Conservation (phyloP, 176 grass and related monocot species). For the Oryza punctata region DNA sequence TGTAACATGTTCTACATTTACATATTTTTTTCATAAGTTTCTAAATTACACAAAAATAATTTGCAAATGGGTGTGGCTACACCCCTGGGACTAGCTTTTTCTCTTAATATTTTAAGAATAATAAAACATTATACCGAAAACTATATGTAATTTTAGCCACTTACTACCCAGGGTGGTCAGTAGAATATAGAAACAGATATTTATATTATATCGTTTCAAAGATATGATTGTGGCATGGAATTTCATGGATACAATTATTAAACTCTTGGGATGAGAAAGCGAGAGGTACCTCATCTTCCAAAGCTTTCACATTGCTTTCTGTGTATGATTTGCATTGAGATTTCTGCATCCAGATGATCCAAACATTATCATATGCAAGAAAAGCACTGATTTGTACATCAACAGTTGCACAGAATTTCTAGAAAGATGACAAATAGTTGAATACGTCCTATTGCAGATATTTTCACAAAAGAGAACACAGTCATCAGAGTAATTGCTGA, state of each 20-base stretch:
- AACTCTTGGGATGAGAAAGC: neutral
- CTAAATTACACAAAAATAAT: neutral
- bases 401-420: constrained; percentile 6
- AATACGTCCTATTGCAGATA: neutral
- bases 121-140: constrained; percentile 15
- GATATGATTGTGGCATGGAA: neutral
- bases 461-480: constrained; percentile 25
- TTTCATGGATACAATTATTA: neutral
- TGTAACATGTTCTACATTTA: neutral
- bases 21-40: neutral
- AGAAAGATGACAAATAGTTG: constrained; percentile 5
- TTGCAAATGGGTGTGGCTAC: neutral
- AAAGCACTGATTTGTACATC: neutral
- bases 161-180: neutral
- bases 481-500: constrained; percentile 13
- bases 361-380: constrained; percentile 29
- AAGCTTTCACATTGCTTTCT: constrained; percentile 49
- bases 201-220: neutral
- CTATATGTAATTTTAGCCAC: neutral
- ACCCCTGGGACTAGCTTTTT: neutral
- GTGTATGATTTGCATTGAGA: constrained; percentile 39
- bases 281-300: constrained; percentile 73
- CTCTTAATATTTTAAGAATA: constrained; percentile 1
- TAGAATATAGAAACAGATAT: constrained; percentile 6
- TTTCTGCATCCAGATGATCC: constrained; percentile 47